A percentile compares a stretch with the other conserved stretches of the same genome.
phyloP scores from a whole-genome alignment of 176 grass and related monocot genomes.

The Triticum turgidum region DNA sequence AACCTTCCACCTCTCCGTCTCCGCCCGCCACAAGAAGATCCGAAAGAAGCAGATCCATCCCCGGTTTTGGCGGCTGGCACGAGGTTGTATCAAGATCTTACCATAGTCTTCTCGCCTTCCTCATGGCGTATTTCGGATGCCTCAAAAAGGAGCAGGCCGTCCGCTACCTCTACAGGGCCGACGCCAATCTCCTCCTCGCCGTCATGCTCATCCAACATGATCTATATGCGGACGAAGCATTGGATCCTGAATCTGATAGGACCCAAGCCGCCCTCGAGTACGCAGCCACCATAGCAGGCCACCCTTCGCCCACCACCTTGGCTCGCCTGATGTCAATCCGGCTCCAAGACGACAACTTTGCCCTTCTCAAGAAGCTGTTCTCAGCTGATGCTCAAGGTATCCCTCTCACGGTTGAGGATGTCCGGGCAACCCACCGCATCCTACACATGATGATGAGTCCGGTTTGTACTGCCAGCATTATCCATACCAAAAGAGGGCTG shows the following conservation, averaged over 20 bases:
- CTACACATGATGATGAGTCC: neutral
- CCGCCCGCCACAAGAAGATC: neutral
- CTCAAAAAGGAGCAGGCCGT: neutral
- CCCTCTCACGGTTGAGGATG: neutral
- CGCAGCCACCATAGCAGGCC: neutral
- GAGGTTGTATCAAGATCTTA: neutral
- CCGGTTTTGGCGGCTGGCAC: accelerated
- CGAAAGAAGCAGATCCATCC: neutral
- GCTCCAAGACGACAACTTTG: neutral
- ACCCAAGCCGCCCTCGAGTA: neutral
- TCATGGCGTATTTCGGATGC: neutral
- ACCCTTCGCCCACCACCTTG: neutral
- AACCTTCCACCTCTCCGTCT: neutral
- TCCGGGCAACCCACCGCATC: neutral
- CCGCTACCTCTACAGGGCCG: neutral
- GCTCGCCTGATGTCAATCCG: neutral
- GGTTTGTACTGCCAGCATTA: neutral
- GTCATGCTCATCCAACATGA: neutral
- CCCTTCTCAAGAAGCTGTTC: neutral
- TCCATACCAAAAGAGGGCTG: neutral
- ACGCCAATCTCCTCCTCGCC: neutral
- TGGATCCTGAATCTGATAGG: neutral
- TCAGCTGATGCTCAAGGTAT: neutral
- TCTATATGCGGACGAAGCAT: neutral
- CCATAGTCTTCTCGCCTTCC: neutral